A percentile compares a stretch with the other conserved stretches of the same genome.
phyloP scores from a whole-genome alignment of 106 monocot species.

The Allium sativum region DNA sequence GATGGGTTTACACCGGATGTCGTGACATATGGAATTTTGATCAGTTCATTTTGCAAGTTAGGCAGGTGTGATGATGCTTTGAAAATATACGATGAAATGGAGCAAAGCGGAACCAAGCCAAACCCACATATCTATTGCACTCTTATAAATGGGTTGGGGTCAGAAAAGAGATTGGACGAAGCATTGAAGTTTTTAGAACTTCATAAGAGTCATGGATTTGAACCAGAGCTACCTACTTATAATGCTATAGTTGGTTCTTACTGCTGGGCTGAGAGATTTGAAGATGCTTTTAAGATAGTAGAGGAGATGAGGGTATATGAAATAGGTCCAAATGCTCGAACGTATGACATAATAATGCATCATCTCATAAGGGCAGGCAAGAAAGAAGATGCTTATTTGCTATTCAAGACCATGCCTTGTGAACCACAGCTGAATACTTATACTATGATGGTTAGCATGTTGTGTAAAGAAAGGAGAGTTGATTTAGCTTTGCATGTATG shows the following conservation, averaged over 20 bases:
- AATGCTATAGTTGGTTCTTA: conserved; percentile 84
- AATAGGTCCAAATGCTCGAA: conserved; percentile 65
- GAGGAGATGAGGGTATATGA: conserved; percentile 52
- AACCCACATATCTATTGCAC: conserved; percentile 76
- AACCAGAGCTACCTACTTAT: conserved; percentile 61
- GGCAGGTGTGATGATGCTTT: conserved; percentile 56
- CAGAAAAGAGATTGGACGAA: conserved; percentile 59
- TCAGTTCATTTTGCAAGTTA: conserved; percentile 59
- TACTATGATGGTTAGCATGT: conserved; percentile 75
- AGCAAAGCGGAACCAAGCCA: conserved; percentile 35
- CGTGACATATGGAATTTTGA: conserved; percentile 73
- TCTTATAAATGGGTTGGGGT: conserved; percentile 80
- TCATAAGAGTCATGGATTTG: conserved; percentile 38
- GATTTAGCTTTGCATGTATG: conserved; percentile 71
- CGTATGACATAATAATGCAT: conserved; percentile 67
- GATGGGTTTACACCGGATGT: conserved; percentile 64
- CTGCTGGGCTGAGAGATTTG: conserved; percentile 43
- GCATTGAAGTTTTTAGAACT: conserved; percentile 61
- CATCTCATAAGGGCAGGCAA: conserved; percentile 51
- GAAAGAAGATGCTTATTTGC: conserved; percentile 47
- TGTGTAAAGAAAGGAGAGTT: conserved; percentile 51
- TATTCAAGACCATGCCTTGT: conserved; percentile 58
- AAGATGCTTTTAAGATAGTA: conserved; percentile 55
- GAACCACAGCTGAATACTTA: conserved; percentile 80
- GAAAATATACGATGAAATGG: conserved; percentile 54